Evolutionary conservation across 306 rosid genomes (phyloP), one percentile per base, ranked within the genome.

Genomic region (Cyclanthera cordifolia): DNA sequence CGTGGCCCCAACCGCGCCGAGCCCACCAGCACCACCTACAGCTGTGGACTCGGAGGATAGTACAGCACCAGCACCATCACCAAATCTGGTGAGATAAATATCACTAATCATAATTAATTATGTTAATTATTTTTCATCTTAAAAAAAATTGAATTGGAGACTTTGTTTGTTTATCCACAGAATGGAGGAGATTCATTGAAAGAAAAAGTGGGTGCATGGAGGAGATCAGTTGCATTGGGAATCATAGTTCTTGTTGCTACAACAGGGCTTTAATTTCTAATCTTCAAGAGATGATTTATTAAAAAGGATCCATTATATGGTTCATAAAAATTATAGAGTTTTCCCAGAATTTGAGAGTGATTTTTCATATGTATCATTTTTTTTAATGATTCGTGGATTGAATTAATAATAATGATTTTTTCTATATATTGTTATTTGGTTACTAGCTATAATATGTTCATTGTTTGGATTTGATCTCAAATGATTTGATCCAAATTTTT

Each of bases 1-100:
- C 8, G 95, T 90, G 9, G 80, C 86, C 4, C 60, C 76, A n/a
- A 60, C 79, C 47, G 68, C 76, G 23, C 75, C 8, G 34, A 92
- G 98, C 71, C 98, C 98, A 59, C 95, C 98, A 30, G 96, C 98
- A 11, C 98, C 98, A 45, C 96, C 95, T 27, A 73, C 74, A 7
- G 84, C 72, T 48, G 75, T 65, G 49, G 96, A 84, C 20, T 67
- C 85, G 6, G 81, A 78, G 49, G 85, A 85, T 2, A 41, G 24
- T 15, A n/a, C 79, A 65, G 61, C 90, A 5, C 98, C 98, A 7
- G 96, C 95, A 43, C 98, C 98, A 73, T 79, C 98, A 58, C 98
- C 98, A 60, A 9, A 87, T 83, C 59, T 75, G 98, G 98, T 91
- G 89, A 47, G 19, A n/a, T 14, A 47, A 47, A 47, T 15, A 47